Percentiles rank a stretch among this genome's conserved stretches.
Evolutionary conservation across 345 rosid genomes (phyloP).

Genomic region (Hibiscus syriacus): DNA sequence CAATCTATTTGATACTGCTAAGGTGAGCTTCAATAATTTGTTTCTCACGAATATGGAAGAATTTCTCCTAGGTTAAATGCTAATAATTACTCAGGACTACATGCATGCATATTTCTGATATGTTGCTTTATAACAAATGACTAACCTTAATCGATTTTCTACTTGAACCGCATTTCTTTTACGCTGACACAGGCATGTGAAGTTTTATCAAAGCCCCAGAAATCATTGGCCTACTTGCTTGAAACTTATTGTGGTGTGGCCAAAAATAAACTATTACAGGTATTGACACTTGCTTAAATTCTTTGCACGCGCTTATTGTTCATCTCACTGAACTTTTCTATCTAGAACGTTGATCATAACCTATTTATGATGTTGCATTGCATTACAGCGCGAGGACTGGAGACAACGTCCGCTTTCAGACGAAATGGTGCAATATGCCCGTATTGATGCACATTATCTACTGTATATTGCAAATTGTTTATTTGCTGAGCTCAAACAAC

Average conservation of each 20-base stretch:
- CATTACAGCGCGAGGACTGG: conserved; percentile 90
- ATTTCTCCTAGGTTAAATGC: not conserved
- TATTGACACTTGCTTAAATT: conserved; percentile 13
- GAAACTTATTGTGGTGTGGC: conserved; percentile 68
- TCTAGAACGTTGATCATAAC: conserved; percentile 3
- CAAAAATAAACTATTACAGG: conserved; percentile 84
- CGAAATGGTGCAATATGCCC: conserved; percentile 78
- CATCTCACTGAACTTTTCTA: not conserved
- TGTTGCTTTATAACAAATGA: not conserved
- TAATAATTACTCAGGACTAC: not conserved
- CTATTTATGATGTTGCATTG: conserved; percentile 11
- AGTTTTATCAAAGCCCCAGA: conserved; percentile 76
- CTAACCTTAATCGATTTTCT: not conserved
- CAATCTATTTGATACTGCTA: conserved; percentile 88
- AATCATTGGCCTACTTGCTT: conserved; percentile 80
- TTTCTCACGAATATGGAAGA: not conserved
- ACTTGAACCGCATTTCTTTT: not conserved
- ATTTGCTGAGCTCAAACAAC: conserved; percentile 57
- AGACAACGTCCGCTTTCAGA: conserved; percentile 78
- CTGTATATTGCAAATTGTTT: no score
- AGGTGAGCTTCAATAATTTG: conserved; percentile 34
- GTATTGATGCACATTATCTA: conserved; percentile 79
- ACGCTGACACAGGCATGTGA: conserved; percentile 63
- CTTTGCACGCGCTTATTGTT: conserved; percentile 6
- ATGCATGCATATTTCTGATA: not conserved